phyloP scores from a whole-genome alignment of 2,329 filamentous ascomycete genomes.

The Mollisiaceae sp. region DNA sequence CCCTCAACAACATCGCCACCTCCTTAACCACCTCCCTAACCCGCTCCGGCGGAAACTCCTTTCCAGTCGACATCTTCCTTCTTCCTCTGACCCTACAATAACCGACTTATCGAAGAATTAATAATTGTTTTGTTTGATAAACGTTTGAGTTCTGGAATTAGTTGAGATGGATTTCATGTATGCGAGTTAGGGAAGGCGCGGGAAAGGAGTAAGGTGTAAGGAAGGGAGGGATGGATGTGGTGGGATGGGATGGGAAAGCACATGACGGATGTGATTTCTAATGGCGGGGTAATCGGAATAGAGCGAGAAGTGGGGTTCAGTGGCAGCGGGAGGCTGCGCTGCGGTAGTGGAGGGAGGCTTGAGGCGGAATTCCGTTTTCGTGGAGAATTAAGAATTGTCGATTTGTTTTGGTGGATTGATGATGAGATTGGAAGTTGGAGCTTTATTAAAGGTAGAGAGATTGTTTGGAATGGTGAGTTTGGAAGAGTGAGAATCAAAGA shows the following conservation, averaged over 20 bases:
- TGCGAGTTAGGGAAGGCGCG: background rate
- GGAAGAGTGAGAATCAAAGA: background rate
- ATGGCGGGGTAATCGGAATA: constrained; percentile 12
- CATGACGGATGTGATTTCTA: constrained; percentile 13
- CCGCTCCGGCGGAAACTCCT: constrained; percentile 38
- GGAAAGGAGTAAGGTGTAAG: background rate
- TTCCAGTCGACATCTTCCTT: background rate
- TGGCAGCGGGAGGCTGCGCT: constrained; percentile 21
- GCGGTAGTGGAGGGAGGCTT: constrained; percentile 22
- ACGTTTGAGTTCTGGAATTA: background rate
- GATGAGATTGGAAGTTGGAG: background rate
- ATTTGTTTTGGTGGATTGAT: background rate
- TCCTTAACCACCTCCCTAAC: constrained; percentile 45
- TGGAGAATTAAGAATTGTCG: background rate
- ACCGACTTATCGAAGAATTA: background rate
- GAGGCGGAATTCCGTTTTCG: constrained; percentile 2
- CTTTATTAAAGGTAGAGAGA: background rate
- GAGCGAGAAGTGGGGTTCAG: background rate
- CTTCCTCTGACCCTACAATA: too few relatives aligned
- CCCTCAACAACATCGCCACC: constrained; percentile 58
- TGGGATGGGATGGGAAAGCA: constrained; percentile 5
- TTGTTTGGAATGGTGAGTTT: background rate
- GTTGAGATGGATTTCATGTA: background rate
- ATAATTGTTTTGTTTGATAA: background rate
- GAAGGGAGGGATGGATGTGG: background rate